Evolutionary conservation across 306 rosid genomes (phyloP).

Genomic region (Quercus rubra): DNA sequence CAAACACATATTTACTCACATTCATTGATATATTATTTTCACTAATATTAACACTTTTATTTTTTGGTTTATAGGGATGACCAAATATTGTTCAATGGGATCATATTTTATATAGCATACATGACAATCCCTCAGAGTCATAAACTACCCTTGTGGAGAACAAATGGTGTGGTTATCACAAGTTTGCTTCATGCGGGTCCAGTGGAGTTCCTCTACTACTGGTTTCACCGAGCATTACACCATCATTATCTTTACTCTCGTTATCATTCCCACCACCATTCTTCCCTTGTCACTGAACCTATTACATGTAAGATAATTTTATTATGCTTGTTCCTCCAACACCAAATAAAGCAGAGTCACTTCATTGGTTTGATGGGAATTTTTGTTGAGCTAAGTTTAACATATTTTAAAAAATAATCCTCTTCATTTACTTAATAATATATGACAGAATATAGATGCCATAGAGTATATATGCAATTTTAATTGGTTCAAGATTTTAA

Average conservation of each 20-base stretch:
- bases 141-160: conserved; percentile 27
- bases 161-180: conserved; percentile 25
- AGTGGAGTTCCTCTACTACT: conserved; percentile 43
- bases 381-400: too few relatives aligned
- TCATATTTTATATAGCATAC: conserved; percentile 7
- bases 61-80: conserved; percentile 34
- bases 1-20: too few relatives aligned
- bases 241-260: conserved; percentile 50
- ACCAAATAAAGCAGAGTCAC: background rate
- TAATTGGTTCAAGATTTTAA: too few relatives aligned
- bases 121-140: background rate
- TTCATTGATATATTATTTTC: too few relatives aligned
- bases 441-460: too few relatives aligned
- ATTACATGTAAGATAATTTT: conserved; percentile 27
- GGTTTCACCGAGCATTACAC: conserved; percentile 53
- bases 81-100: conserved; percentile 38
- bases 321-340: too few relatives aligned
- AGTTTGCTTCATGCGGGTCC: conserved; percentile 36
- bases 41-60: background rate
- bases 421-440: too few relatives aligned
- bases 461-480: too few relatives aligned
- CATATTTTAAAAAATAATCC: too few relatives aligned
- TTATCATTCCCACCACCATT: conserved; percentile 54
- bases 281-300: conserved; percentile 53
- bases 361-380: background rate